A percentile compares a stretch with the other conserved stretches of the same genome.
Evolutionary conservation across 371 early-diverging fungal genomes (phyloP).

Genomic region (Blakeslea trispora): DNA sequence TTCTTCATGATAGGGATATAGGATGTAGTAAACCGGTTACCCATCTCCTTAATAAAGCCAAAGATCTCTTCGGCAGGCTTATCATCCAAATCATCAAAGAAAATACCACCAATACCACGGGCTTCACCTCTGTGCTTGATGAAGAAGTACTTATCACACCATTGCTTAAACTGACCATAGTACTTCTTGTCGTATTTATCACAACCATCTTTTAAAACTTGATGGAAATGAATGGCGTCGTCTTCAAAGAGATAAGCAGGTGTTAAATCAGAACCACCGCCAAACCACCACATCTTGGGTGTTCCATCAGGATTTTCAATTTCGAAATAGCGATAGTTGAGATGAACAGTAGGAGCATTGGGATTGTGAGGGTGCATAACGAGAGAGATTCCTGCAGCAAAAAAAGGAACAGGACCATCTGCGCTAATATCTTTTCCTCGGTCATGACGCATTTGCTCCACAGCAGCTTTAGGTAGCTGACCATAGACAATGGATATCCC

Average conservation of each 20-base stretch:
- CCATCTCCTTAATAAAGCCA: conserved; percentile 67
- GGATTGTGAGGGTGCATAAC: conserved; percentile 96
- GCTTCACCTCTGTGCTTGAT: conserved; percentile 75
- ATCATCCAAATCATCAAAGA: conserved; percentile 83
- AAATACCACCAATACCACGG: conserved; percentile 87
- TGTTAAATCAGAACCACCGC: conserved; percentile 83
- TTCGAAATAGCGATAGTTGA: conserved; percentile 97
- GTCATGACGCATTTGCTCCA: conserved; percentile 76
- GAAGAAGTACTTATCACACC: conserved; percentile 84
- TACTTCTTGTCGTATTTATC: conserved; percentile 68
- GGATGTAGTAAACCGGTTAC: conserved; percentile 69
- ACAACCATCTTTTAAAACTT: conserved; percentile 74
- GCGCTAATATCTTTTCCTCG: conserved; percentile 50
- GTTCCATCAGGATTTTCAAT: conserved; percentile 58
- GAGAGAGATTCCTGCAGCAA: conserved; percentile 88
- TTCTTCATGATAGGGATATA: conserved; percentile 76
- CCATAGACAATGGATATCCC: conserved; percentile 78
- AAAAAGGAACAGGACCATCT: conserved; percentile 64
- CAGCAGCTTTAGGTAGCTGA: conserved; percentile 70
- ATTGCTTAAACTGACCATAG: conserved; percentile 76
- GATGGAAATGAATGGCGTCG: conserved; percentile 81
- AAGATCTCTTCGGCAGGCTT: conserved; percentile 67
- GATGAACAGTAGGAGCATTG: conserved; percentile 90
- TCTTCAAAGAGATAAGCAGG: conserved; percentile 77
- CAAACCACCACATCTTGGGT: conserved; percentile 79